Percentiles rank a stretch among this genome's conserved stretches.
Conservation (phyloP, 495 filamentous ascomycete genomes). For the Melanomma pulvis-pyrius region DNA sequence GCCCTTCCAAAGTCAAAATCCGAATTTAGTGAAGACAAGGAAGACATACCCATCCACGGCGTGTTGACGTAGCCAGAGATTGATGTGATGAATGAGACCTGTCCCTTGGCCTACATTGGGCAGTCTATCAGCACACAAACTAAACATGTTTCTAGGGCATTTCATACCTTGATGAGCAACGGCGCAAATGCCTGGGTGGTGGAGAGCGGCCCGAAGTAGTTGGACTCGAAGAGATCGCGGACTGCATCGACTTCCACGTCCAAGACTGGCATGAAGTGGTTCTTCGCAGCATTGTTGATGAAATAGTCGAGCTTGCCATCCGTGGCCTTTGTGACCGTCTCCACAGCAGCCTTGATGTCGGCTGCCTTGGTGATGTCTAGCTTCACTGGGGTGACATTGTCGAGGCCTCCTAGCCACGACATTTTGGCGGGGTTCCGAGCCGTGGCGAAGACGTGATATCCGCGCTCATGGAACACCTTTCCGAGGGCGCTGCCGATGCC, state of each 20-base stretch:
- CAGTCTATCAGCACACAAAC: too few relatives aligned
- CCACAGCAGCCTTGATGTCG: not conserved
- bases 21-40: not conserved
- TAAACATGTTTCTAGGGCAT: too few relatives aligned
- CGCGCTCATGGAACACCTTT: conserved; percentile 45
- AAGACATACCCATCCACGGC: conserved; percentile 22
- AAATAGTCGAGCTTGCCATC: conserved; percentile 20
- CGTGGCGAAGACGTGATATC: conserved; percentile 51
- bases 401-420: not conserved
- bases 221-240: conserved; percentile 49
- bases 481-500: conserved; percentile 53
- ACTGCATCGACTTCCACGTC: conserved; percentile 21
- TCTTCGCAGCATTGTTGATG: conserved; percentile 32
- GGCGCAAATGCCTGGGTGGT: conserved; percentile 50
- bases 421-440: conserved; percentile 46
- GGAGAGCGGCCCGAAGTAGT: conserved; percentile 47
- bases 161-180: conserved; percentile 50
- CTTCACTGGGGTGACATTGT: not conserved
- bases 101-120: conserved; percentile 44
- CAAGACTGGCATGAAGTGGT: conserved; percentile 6
- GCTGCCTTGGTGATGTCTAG: conserved; percentile 7
- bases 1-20: not conserved
- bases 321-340: not conserved
- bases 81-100: conserved; percentile 39
- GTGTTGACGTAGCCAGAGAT: conserved; percentile 7